Percentiles rank a stretch among this genome's conserved stretches.
Evolutionary conservation across 257 asterid species (phyloP).

Genomic region (Rubia yunnanensis): DNA sequence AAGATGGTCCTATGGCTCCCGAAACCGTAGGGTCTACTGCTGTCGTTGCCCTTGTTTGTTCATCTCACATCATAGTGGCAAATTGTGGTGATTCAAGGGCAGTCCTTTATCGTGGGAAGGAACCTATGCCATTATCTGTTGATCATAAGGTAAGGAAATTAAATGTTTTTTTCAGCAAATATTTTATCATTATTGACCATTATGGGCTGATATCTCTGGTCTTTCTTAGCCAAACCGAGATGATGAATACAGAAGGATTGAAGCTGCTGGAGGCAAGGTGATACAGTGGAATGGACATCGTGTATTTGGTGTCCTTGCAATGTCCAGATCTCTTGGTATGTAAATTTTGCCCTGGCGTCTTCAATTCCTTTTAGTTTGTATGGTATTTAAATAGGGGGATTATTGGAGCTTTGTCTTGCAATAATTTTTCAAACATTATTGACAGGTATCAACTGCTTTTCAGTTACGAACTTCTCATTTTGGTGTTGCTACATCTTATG

Average conservation of each 20-base stretch:
- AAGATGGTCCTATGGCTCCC: slow-evolving; percentile 51
- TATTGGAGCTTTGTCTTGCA: not conserved
- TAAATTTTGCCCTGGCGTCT: slow-evolving; percentile 10
- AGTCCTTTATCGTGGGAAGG: slow-evolving; percentile 87
- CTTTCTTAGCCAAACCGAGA: slow-evolving; percentile 71
- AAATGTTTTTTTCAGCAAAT: not conserved
- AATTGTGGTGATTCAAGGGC: slow-evolving; percentile 98
- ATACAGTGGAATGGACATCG: slow-evolving; percentile 99
- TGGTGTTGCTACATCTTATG: not conserved
- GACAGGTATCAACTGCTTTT: not conserved
- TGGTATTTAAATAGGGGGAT: not conserved
- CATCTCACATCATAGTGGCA: slow-evolving; percentile 88
- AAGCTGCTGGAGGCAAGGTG: slow-evolving; percentile 96
- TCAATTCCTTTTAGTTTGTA: slow-evolving; percentile 3
- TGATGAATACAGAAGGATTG: slow-evolving; percentile 88
- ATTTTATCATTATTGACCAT: not conserved
- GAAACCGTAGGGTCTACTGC: slow-evolving; percentile 97
- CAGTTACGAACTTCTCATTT: not conserved
- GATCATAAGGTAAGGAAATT: slow-evolving; percentile 69
- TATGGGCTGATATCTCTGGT: slow-evolving; percentile 11
- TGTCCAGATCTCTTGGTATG: slow-evolving; percentile 96
- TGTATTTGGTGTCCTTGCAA: slow-evolving; percentile 94
- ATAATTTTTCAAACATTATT: not conserved
- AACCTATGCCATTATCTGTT: slow-evolving; percentile 59
- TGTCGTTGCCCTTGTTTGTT: slow-evolving; percentile 78